Evolutionary conservation across 108 stramenopile species (phyloP).

Genomic region (Pseudonitzschia pungens): DNA sequence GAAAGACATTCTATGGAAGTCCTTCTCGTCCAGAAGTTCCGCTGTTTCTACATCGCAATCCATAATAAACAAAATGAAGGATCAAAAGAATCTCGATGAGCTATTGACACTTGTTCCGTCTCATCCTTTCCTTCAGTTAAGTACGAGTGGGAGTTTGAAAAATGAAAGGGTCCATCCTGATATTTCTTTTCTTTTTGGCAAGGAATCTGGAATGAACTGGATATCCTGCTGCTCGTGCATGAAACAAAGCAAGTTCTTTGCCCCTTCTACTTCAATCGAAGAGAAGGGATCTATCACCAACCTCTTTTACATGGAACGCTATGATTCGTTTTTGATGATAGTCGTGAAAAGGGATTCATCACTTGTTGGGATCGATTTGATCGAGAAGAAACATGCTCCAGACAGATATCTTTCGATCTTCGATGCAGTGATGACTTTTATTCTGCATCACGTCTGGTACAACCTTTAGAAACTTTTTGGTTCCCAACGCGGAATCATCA

Average conservation of each 20-base stretch:
- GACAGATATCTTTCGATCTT: conserved; percentile 29
- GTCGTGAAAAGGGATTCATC: conserved; percentile 15
- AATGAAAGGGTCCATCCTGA: conserved; percentile 18
- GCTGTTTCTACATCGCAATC: not conserved
- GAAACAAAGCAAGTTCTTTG: conserved; percentile 37
- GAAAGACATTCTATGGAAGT: conserved; percentile 37
- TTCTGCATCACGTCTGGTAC: conserved; percentile 29
- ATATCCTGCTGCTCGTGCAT: conserved; percentile 25
- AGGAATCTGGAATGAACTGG: conserved; percentile 38
- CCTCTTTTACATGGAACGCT: conserved; percentile 22
- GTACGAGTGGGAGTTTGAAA: conserved; percentile 1
- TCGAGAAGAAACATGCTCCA: conserved; percentile 23
- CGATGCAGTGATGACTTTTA: conserved; percentile 26
- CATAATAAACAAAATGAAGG: not conserved
- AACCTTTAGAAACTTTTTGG: conserved; percentile 11
- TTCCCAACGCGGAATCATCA: no score
- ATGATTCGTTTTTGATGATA: conserved; percentile 28
- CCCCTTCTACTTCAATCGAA: conserved; percentile 26
- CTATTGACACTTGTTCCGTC: conserved; percentile 15
- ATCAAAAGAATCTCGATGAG: conserved; percentile 13
- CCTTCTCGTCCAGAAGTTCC: conserved; percentile 17
- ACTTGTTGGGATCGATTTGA: conserved; percentile 18
- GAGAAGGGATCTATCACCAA: conserved; percentile 10
- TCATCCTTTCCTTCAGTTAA: conserved; percentile 12
- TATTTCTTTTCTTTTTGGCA: conserved; percentile 13